Conservation (phyloP, 345 rosid genomes). For the Lagerstroemia speciosa region DNA sequence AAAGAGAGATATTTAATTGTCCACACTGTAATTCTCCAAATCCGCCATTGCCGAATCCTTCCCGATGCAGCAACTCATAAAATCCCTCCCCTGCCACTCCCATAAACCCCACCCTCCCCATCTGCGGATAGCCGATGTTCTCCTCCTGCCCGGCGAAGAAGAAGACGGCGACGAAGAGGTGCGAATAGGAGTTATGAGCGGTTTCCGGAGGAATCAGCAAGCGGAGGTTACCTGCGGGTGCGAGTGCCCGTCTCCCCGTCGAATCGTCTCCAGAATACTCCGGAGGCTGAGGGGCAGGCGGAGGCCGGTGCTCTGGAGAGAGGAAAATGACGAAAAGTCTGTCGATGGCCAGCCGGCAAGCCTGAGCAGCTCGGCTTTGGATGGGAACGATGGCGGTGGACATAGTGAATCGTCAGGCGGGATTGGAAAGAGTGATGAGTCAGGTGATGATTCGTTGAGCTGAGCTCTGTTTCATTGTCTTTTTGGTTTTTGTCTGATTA, state of each 20-base stretch:
- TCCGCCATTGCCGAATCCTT: conserved; percentile 20
- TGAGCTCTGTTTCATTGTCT: too few species aligned
- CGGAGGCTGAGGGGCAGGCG: neutral
- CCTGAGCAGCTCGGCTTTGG: neutral
- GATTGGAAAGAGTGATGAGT: too few species aligned
- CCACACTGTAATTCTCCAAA: conserved; percentile 38
- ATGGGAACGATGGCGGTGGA: too few species aligned
- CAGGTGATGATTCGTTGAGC: too few species aligned
- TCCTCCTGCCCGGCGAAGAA: conserved; percentile 4
- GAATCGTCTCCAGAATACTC: neutral
- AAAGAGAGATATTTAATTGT: neutral
- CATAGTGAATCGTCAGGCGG: too few species aligned
- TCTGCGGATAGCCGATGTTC: conserved; percentile 22
- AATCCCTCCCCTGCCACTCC: neutral
- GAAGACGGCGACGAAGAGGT: too few species aligned
- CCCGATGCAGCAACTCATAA: neutral
- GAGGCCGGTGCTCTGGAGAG: neutral
- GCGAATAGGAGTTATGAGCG: too few species aligned
- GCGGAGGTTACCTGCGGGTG: neutral
- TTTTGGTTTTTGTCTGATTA: too few species aligned
- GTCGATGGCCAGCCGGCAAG: neutral
- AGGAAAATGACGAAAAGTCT: neutral
- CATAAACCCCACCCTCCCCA: conserved; percentile 2
- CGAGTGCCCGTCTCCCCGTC: neutral
- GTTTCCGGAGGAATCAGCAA: neutral